A percentile compares a stretch with the other conserved stretches of the same genome.
Evolutionary conservation across 768 basidiomycete genomes (phyloP).

Genomic region (Amanita rubescens): DNA sequence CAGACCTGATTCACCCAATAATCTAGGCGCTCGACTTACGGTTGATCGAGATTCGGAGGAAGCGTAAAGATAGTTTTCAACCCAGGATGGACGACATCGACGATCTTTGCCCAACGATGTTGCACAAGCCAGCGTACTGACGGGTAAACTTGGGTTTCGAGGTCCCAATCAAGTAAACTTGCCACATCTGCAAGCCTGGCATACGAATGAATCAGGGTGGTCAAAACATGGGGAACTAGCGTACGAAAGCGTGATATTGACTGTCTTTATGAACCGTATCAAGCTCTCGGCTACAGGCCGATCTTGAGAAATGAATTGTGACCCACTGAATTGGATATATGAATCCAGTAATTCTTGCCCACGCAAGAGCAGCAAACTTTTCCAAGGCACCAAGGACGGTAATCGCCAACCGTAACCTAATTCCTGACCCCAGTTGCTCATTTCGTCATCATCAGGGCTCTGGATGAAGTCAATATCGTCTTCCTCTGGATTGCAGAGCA

Average conservation of each 20-base stretch:
- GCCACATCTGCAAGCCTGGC: constrained; percentile 72
- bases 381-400: constrained; percentile 82
- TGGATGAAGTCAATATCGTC: constrained; percentile 44
- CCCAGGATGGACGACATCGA: constrained; percentile 74
- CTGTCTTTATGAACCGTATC: constrained; percentile 67
- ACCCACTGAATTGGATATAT: constrained; percentile 50
- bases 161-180: constrained; percentile 73
- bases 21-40: constrained; percentile 38
- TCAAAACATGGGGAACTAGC: constrained; percentile 17
- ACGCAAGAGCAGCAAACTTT: constrained; percentile 76
- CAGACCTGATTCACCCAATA: neutral
- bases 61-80: constrained; percentile 80
- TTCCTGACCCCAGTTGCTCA: constrained; percentile 56
- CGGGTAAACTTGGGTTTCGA: constrained; percentile 78
- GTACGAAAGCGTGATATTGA: constrained; percentile 70
- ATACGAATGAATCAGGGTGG: neutral
- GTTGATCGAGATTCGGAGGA: constrained; percentile 50
- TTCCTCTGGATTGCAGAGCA: constrained; percentile 62
- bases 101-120: constrained; percentile 82
- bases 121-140: constrained; percentile 91
- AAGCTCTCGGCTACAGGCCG: constrained; percentile 62
- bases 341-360: constrained; percentile 48
- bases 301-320: constrained; percentile 58
- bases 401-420: constrained; percentile 68
- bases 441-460: constrained; percentile 44